A percentile compares a stretch with the other conserved stretches of the same genome.
Evolutionary conservation across 2,329 filamentous ascomycete genomes (phyloP).

Genomic region (Amylocarpus encephaloides): DNA sequence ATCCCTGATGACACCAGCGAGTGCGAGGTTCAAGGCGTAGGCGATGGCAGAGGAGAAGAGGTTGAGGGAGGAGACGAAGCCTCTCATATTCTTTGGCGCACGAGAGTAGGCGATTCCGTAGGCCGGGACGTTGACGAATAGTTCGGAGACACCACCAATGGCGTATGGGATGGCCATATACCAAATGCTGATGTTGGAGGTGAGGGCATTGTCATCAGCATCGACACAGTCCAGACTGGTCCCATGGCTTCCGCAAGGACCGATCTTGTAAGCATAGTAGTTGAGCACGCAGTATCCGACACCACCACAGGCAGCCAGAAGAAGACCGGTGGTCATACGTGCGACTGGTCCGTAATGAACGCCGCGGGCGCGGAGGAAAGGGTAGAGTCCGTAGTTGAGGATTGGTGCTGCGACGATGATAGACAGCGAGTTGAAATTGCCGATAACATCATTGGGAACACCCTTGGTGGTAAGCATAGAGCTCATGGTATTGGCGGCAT

Average conservation of each 20-base stretch:
- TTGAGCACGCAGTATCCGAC: slow-evolving; percentile 49
- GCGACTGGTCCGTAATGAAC: slow-evolving; percentile 68
- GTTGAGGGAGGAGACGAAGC: slow-evolving; percentile 43
- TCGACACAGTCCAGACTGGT: slow-evolving; percentile 10
- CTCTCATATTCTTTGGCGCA: slow-evolving; percentile 44
- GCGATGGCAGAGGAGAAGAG: slow-evolving; percentile 41
- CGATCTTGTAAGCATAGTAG: slow-evolving; percentile 55
- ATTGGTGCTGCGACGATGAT: slow-evolving; percentile 70
- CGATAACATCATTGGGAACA: slow-evolving; percentile 71
- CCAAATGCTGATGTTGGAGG: slow-evolving; percentile 42
- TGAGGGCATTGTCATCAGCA: slow-evolving; percentile 7
- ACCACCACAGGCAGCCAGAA: slow-evolving; percentile 55
- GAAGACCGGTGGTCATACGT: slow-evolving; percentile 65
- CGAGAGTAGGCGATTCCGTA: slow-evolving; percentile 46
- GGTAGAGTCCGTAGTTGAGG: slow-evolving; percentile 62
- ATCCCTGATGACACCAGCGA: slow-evolving; percentile 40
- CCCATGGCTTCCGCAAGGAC: slow-evolving; percentile 47
- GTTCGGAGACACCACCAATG: slow-evolving; percentile 41
- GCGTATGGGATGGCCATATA: slow-evolving; percentile 50
- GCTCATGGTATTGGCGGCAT: slow-evolving; percentile 43
- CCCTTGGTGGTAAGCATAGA: slow-evolving; percentile 61
- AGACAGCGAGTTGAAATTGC: slow-evolving; percentile 69
- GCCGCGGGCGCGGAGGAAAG: slow-evolving; percentile 53
- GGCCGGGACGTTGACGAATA: slow-evolving; percentile 46
- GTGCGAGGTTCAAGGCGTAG: slow-evolving; percentile 39